These are phyloP conservation scores for Herpetomonas samuelpessoai DNA, from an alignment of 208 protist species.

Conservation along the genomic window DNA sequence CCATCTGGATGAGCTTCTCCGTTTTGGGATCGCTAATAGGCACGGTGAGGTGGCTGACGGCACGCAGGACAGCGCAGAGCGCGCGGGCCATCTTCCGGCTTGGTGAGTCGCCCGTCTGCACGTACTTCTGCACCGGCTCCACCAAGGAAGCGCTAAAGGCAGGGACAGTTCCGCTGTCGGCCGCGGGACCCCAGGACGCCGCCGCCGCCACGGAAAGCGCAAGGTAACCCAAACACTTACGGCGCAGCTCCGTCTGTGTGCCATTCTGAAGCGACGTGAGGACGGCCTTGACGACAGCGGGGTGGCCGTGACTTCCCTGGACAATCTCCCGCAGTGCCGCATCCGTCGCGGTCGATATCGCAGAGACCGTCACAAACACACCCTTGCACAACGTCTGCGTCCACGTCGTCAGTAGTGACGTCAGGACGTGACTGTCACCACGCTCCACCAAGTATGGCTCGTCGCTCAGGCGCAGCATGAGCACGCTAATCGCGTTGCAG, in stretches of 20 bases:
- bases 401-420: constrained; percentile 37
- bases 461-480: constrained; percentile 37
- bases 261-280: constrained; percentile 39
- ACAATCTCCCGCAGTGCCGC: constrained; percentile 51
- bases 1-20: constrained; percentile 52
- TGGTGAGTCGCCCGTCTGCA: constrained; percentile 58
- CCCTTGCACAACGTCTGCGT: constrained; percentile 47
- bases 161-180: not conserved
- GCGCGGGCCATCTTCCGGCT: constrained; percentile 81
- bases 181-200: constrained; percentile 8
- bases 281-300: constrained; percentile 35
- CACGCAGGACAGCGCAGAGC: constrained; percentile 59
- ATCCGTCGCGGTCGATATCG: constrained; percentile 74
- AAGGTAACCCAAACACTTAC: constrained; percentile 77
- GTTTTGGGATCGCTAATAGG: constrained; percentile 38
- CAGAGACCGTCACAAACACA: constrained; percentile 78
- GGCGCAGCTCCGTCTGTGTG: constrained; percentile 78
- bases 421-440: constrained; percentile 19
- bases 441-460: constrained; percentile 31
- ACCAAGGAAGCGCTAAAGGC: constrained; percentile 11
- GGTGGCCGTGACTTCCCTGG: constrained; percentile 50
- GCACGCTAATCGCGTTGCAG: constrained; percentile 43
- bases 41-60: constrained; percentile 9
- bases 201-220: constrained; percentile 54
- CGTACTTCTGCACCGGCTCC: constrained; percentile 34